Base-by-base conservation (phyloP, 75 land plant species). In the Pinus taeda region DNA sequence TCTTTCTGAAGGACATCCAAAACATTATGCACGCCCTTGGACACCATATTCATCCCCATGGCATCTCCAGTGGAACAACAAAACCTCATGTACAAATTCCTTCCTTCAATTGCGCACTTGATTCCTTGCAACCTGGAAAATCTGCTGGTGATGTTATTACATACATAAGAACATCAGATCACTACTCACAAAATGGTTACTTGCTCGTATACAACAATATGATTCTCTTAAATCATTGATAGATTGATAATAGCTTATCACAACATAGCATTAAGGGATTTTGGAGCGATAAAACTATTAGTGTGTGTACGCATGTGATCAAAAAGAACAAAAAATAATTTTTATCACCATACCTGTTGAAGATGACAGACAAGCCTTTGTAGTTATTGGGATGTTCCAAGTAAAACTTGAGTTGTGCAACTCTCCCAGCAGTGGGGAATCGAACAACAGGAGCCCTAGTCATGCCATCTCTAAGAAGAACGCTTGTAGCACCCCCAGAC, bases 41-140 rank as follows among this genome's bases (percentile, higher is more conserved):
- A 93, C 0, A 95, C 85, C 98, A 93, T 95, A 81, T 95, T 95
- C 98, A 95, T 95, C 17, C 98, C 96, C 98, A 95, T 95, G n/a
- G 98, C 97, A 83, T 95, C 89, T 75, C 97, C 98, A 24, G 98
- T 96, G 78, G 82, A 84, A 77, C 91, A 92, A n/a, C 37, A 76
- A 61, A 96, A 96, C 62, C 98, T 86, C 59, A 88, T 81, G 77
- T 91, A 96, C 6, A 91, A 74, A 77, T 93, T 96, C 62, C 85
- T 90, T 36, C 98, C 98, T 18, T 94, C 97, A 45, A 96, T 74
- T 3, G 88, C 75, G 69, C 97, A 88, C 18, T 93, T 78, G n/a
- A 96, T 78, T 4, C 75, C 62, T 57, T 92, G 92, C 26, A 96
- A 88, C 83, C 86, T 88, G 2, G 91, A 94, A 76, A 96, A 96